Evolutionary conservation across 2,329 filamentous ascomycete species (phyloP), one percentile per base, ranked within the genome.

Genomic region (Aspergillus clavatus): DNA sequence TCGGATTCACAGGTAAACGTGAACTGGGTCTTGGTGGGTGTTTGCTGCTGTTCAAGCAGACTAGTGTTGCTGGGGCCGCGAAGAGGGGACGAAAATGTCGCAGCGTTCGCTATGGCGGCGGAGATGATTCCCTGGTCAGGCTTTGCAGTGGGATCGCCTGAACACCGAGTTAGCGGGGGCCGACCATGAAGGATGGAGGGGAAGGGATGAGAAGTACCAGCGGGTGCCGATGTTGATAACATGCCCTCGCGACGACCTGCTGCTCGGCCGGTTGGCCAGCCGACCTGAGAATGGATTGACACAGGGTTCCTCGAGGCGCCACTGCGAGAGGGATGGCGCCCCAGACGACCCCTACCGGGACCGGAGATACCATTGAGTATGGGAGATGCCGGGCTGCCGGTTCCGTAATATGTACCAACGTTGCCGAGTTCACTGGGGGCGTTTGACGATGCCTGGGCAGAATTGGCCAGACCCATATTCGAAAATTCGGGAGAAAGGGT

Each of bases 1-100:
- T 93, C 89, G 1, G 90, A 91, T 59, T 94, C 87, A 68, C 89
- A 96, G 10, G 89, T 95, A 63, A 98, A 98, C 7, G 93, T 98
- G 65, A 98, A 98, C 58, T 96, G 89, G 0, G 87, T 86, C 45
- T 89, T 88, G 5, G 84, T 80, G 4, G 87, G 82, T 27, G 78
- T 82, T 5, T 78, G 72, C 65, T 86, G 82, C 62, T 88, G 85
- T 46, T 88, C 83, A 39, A 94, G 71, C 48, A 90, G 76, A 65
- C 86, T 91, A 52, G 84, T 76, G 67, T 89, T 93, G 61, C 91
- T 87, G 62, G 89, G 83, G 11, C 83, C 86, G 56, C 75, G 77
- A 18, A 70, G 66, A 2, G 80, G 75, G 11, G 77, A 71, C 42
- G 80, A 77, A 52, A 82, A 72, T 57, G 84, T 86, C 49, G 86